These are phyloP conservation scores for Quercus robur DNA, from an alignment of 306 rosid genomes.

Conservation along the genomic window DNA sequence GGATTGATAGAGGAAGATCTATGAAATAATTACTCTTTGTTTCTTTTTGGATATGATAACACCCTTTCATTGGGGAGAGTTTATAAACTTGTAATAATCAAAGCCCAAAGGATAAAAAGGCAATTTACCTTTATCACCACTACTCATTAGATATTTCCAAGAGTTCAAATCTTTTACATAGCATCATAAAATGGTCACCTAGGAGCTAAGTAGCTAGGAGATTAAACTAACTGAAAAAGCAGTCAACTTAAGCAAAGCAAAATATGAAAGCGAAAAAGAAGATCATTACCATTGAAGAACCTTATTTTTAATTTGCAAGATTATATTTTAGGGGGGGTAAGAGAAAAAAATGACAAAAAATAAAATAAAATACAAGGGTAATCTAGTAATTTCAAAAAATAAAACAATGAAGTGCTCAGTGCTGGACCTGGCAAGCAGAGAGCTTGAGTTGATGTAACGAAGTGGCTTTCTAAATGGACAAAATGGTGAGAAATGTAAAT, in stretches of 20 bases:
- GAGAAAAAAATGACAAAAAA: neutral
- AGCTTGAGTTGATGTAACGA: slow-evolving; percentile 52
- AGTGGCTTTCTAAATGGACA: slow-evolving; percentile 37
- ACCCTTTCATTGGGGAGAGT: neutral
- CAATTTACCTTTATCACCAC: neutral
- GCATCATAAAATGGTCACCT: neutral
- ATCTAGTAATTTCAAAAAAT: slow-evolving; percentile 20
- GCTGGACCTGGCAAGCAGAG: slow-evolving; percentile 26
- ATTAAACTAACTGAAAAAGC: neutral
- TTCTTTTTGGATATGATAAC: neutral
- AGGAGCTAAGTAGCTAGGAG: neutral
- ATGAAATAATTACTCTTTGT: neutral
- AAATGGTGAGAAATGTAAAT: slow-evolving; percentile 21
- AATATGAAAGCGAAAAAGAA: neutral
- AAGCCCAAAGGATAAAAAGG: neutral
- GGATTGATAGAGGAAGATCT: neutral
- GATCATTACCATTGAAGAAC: neutral
- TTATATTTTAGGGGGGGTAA: no score
- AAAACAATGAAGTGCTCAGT: neutral
- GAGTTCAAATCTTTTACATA: neutral
- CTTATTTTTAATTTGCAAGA: no score
- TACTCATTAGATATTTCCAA: neutral
- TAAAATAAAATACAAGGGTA: slow-evolving; percentile 18
- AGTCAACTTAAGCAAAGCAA: neutral
- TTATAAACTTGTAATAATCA: neutral